Conservation (phyloP, 345 rosid genomes). For the Dipteronia sinensis region DNA sequence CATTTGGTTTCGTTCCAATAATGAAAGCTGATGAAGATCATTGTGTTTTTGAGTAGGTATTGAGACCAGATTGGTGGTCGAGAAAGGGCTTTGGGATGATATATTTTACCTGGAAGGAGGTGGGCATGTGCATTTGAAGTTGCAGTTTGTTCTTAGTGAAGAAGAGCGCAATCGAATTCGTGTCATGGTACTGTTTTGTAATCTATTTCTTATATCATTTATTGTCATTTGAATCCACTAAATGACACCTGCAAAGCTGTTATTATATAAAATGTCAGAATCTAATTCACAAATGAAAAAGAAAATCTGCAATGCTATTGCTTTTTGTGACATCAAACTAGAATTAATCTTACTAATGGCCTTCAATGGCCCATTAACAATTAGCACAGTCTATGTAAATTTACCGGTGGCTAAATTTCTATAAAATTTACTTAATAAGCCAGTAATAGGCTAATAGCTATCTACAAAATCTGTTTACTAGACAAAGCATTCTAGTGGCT, state of each 20-base stretch:
- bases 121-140: conserved; percentile 69
- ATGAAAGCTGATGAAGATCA: conserved; percentile 28
- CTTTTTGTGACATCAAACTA: neutral
- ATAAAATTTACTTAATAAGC: neutral
- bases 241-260: no score
- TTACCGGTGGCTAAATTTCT: neutral
- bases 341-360: conserved; percentile 2
- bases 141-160: conserved; percentile 81
- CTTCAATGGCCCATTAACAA: neutral
- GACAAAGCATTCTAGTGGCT: conserved; percentile 1
- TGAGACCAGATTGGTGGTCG: conserved; percentile 73
- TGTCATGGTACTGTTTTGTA: conserved; percentile 46
- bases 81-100: conserved; percentile 77
- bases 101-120: conserved; percentile 66
- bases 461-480: neutral
- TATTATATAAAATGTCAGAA: neutral
- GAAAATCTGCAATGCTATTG: conserved; percentile 3
- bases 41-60: conserved; percentile 48
- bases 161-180: conserved; percentile 75
- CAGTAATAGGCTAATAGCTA: neutral
- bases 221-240: neutral
- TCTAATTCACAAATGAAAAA: neutral
- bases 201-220: neutral
- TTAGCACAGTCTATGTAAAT: neutral
- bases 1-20: neutral